A percentile compares a stretch with the other conserved stretches of the same genome.
These are phyloP conservation scores for Suhomyces ambrosiae DNA, from an alignment of 1,139 yeast species.

Conservation along the genomic window DNA sequence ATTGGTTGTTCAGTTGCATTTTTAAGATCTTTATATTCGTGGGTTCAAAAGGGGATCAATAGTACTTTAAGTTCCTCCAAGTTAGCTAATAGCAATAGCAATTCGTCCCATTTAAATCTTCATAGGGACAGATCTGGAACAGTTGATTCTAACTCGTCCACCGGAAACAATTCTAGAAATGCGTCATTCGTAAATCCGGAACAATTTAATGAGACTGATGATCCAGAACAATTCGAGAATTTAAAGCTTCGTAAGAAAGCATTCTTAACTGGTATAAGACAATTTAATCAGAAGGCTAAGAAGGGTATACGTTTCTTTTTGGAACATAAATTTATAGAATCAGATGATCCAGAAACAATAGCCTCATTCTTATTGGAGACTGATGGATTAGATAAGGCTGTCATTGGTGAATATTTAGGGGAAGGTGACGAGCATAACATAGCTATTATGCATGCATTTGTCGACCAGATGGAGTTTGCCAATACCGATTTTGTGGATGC, in stretches of 20 bases:
- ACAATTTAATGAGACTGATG: conserved; percentile 51
- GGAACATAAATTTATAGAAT: conserved; percentile 61
- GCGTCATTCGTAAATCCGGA: conserved; percentile 36
- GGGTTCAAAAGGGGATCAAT: conserved; percentile 80
- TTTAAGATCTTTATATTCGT: conserved; percentile 74
- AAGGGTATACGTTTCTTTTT: conserved; percentile 70
- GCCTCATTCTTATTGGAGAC: conserved; percentile 76
- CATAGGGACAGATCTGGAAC: conserved; percentile 44
- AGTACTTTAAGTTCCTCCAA: conserved; percentile 10
- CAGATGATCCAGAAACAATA: conserved; percentile 63
- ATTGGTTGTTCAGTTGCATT: conserved; percentile 81
- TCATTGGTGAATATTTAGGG: conserved; percentile 89
- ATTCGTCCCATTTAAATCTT: conserved; percentile 22
- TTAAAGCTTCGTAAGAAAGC: conserved; percentile 83
- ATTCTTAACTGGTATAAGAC: conserved; percentile 72
- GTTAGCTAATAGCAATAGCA: conserved; percentile 13
- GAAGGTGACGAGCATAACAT: conserved; percentile 81
- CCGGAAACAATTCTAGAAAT: conserved; percentile 33
- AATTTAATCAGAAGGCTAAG: conserved; percentile 84
- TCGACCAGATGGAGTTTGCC: conserved; percentile 81
- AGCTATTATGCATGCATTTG: conserved; percentile 90
- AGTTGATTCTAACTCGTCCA: conserved; percentile 40
- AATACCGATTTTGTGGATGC: conserved; percentile 78
- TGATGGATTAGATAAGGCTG: conserved; percentile 81
- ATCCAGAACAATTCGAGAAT: conserved; percentile 83